Percentiles rank a stretch among this genome's conserved stretches.
Evolutionary conservation across 2,329 filamentous ascomycete species (phyloP).

Genomic region (Diplodia corticola): DNA sequence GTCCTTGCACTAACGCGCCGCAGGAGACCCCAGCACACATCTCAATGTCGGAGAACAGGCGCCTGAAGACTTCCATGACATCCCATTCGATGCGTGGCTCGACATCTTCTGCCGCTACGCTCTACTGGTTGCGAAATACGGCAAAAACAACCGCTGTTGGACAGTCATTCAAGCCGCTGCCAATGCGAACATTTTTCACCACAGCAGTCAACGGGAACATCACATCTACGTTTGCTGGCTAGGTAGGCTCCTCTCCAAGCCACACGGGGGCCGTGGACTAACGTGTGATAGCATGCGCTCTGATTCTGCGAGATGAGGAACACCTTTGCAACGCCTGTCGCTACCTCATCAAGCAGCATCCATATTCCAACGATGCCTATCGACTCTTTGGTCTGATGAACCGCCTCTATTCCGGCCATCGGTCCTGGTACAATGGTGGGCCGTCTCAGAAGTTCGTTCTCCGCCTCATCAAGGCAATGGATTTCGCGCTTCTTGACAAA

Average conservation of each 20-base stretch:
- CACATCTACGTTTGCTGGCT: slow-evolving; percentile 77
- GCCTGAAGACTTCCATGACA: slow-evolving; percentile 67
- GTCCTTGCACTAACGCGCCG: background rate
- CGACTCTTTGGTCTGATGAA: slow-evolving; percentile 80
- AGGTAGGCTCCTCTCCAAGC: slow-evolving; percentile 45
- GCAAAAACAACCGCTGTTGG: slow-evolving; percentile 72
- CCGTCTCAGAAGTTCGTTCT: slow-evolving; percentile 88
- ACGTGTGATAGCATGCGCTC: slow-evolving; percentile 66
- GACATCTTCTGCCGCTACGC: slow-evolving; percentile 89
- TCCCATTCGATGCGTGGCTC: slow-evolving; percentile 82
- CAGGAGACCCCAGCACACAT: slow-evolving; percentile 2
- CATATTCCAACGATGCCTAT: slow-evolving; percentile 78
- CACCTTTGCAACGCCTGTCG: slow-evolving; percentile 73
- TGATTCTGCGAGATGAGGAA: slow-evolving; percentile 75
- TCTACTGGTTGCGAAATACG: slow-evolving; percentile 68
- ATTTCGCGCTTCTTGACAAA: slow-evolving; percentile 63
- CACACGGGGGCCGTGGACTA: slow-evolving; percentile 26
- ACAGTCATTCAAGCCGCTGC: slow-evolving; percentile 75
- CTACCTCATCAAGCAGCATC: slow-evolving; percentile 80
- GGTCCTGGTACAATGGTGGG: slow-evolving; percentile 72
- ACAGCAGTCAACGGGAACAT: slow-evolving; percentile 66
- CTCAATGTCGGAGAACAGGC: slow-evolving; percentile 28
- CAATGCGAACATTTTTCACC: slow-evolving; percentile 80
- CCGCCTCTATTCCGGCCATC: slow-evolving; percentile 68
- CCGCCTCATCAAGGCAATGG: slow-evolving; percentile 87